These are phyloP conservation scores for Decorospora gaudefroyi DNA, from an alignment of 2,329 filamentous ascomycete species.

Conservation along the genomic window DNA sequence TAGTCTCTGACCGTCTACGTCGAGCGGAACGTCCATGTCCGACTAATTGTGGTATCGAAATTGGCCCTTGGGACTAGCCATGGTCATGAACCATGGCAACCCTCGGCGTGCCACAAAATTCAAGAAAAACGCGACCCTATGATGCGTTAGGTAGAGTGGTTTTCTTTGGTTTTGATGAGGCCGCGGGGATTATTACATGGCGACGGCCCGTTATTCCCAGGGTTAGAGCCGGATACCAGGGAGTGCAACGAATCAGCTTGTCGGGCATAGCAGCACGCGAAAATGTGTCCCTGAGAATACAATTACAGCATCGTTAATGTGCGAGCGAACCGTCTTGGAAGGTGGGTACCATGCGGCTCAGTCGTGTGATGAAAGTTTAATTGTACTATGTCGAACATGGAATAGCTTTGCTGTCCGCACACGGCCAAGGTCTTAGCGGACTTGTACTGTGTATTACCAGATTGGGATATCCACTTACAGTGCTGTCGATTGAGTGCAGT, in stretches of 20 bases:
- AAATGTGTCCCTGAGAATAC: conserved; percentile 13
- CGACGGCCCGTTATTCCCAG: conserved; percentile 40
- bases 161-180: conserved; percentile 34
- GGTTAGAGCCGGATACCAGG: conserved; percentile 30
- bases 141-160: conserved; percentile 32
- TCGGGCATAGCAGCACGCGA: conserved; percentile 17
- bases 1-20: conserved; percentile 11
- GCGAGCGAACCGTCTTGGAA: conserved; percentile 1
- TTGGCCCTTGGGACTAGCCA: conserved; percentile 29
- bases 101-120: conserved; percentile 6
- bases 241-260: conserved; percentile 32
- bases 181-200: conserved; percentile 28
- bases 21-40: conserved; percentile 9
- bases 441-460: neutral
- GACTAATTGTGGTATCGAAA: conserved; percentile 17
- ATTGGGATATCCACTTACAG: neutral
- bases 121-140: conserved; percentile 7
- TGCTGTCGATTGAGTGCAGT: neutral
- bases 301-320: conserved; percentile 19
- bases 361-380: conserved; percentile 6
- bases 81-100: conserved; percentile 6
- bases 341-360: conserved; percentile 22
- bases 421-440: conserved; percentile 2
- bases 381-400: conserved; percentile 1
- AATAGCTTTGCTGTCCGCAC: conserved; percentile 1